These are phyloP conservation scores for Pleurotus sapidus DNA, from an alignment of 768 basidiomycete genomes.

Conservation along the genomic window DNA sequence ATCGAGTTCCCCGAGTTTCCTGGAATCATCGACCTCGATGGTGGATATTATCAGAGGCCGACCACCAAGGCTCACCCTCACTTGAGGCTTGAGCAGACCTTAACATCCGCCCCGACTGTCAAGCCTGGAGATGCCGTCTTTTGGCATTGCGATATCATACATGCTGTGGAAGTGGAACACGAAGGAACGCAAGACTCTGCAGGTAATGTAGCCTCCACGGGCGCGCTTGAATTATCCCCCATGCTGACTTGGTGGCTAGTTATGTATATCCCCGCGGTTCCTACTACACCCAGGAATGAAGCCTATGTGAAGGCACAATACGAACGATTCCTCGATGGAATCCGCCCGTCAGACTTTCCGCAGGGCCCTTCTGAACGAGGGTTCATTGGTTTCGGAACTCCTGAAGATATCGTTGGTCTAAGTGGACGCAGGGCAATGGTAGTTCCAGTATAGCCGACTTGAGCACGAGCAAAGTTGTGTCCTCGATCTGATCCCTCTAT, in stretches of 20 bases:
- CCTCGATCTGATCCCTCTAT: too few relatives aligned
- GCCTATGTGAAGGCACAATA: conserved; percentile 63
- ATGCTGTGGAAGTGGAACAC: conserved; percentile 51
- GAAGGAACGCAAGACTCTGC: conserved; percentile 48
- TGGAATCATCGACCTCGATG: conserved; percentile 39
- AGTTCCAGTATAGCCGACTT: not conserved
- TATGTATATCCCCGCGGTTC: conserved; percentile 78
- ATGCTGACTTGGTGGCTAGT: conserved; percentile 17
- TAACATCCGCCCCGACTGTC: conserved; percentile 71
- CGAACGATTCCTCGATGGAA: conserved; percentile 54
- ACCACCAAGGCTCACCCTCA: conserved; percentile 66
- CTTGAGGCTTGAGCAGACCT: conserved; percentile 56
- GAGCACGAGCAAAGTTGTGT: too few relatives aligned
- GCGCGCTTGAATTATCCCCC: not conserved
- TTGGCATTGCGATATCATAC: conserved; percentile 66
- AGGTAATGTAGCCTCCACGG: not conserved
- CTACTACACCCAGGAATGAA: conserved; percentile 58
- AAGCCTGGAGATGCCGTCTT: conserved; percentile 77
- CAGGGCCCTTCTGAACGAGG: conserved; percentile 34
- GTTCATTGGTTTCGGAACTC: conserved; percentile 30
- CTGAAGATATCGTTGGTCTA: conserved; percentile 30
- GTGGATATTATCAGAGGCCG: conserved; percentile 38
- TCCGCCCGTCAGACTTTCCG: conserved; percentile 78
- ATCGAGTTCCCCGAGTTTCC: conserved; percentile 41
- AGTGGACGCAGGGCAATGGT: conserved; percentile 38